Conservation (phyloP, 2,329 filamentous ascomycete genomes). For the Dryadomyces quercus-mongolicae region DNA sequence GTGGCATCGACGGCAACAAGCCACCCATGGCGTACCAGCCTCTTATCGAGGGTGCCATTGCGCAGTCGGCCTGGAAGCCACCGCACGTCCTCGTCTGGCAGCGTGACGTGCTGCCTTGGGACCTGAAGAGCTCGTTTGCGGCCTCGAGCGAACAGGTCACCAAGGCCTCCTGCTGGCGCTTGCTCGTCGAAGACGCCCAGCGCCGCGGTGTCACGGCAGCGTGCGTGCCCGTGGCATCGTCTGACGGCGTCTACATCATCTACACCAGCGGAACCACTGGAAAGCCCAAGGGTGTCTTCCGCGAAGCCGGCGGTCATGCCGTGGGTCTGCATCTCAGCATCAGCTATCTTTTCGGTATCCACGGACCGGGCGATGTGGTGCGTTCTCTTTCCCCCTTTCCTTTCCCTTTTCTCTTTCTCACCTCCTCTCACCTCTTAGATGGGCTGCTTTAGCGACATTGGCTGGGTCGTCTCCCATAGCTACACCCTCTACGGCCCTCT, state of each 20-base stretch:
- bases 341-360: conserved; percentile 69
- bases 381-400: conserved; percentile 5
- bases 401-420: neutral
- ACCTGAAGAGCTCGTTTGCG: conserved; percentile 40
- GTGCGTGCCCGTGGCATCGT: conserved; percentile 66
- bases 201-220: conserved; percentile 56
- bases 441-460: conserved; percentile 53
- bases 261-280: conserved; percentile 81
- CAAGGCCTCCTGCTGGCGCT: conserved; percentile 47
- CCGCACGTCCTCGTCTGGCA: conserved; percentile 71
- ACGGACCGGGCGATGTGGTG: conserved; percentile 67
- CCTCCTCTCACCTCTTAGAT: conserved; percentile 14
- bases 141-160: conserved; percentile 41
- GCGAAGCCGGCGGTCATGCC: conserved; percentile 76
- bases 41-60: conserved; percentile 63
- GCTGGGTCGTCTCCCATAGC: conserved; percentile 70
- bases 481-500: conserved; percentile 88
- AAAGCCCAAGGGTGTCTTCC: conserved; percentile 68
- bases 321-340: conserved; percentile 76
- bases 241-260: conserved; percentile 78
- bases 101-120: conserved; percentile 64
- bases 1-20: conserved; percentile 80
- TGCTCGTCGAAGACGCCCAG: conserved; percentile 57
- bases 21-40: conserved; percentile 66
- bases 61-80: conserved; percentile 58